A percentile compares a stretch with the other conserved stretches of the same genome.
Conservation (phyloP, 192 early-diverging fungal genomes). For the Rhizophagus clarus region DNA sequence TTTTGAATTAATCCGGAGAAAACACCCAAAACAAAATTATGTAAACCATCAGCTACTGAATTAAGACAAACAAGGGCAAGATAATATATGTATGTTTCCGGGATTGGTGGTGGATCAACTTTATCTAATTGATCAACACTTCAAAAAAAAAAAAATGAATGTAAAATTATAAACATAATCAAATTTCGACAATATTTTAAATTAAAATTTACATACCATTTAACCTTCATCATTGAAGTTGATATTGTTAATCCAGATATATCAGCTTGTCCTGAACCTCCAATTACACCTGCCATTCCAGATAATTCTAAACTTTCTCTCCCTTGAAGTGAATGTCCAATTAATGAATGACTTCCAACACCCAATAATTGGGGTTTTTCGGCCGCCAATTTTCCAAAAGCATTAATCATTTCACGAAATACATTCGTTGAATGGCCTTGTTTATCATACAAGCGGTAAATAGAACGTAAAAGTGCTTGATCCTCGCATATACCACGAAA, state of each 20-base stretch:
- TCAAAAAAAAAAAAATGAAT: slow-evolving; percentile 19
- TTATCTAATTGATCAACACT: slow-evolving; percentile 94
- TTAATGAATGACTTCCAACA: slow-evolving; percentile 36
- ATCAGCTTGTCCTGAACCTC: slow-evolving; percentile 22
- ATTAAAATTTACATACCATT: slow-evolving; percentile 55
- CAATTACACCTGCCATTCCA: slow-evolving; percentile 13
- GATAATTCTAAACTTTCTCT: slow-evolving; percentile 44
- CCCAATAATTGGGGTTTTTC: slow-evolving; percentile 68
- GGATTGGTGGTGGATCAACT: slow-evolving; percentile 82
- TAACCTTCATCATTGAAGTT: slow-evolving; percentile 65
- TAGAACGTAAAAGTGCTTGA: slow-evolving; percentile 58
- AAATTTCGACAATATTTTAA: too few species aligned
- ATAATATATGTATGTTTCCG: slow-evolving; percentile 86
- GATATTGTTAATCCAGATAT: slow-evolving; percentile 46
- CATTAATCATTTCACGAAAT: slow-evolving; percentile 79
- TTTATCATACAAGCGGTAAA: slow-evolving; percentile 79
- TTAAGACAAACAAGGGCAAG: slow-evolving; percentile 74
- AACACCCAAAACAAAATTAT: slow-evolving; percentile 62
- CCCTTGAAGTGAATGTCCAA: slow-evolving; percentile 35
- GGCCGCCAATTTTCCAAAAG: slow-evolving; percentile 70
- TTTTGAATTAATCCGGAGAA: slow-evolving; percentile 47
- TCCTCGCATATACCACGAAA: slow-evolving; percentile 70
- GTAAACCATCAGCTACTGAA: slow-evolving; percentile 72
- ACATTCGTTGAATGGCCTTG: slow-evolving; percentile 74
- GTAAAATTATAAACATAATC: not conserved